phyloP scores from a whole-genome alignment of 192 early-diverging fungal genomes.

The Dissophora ornata region DNA sequence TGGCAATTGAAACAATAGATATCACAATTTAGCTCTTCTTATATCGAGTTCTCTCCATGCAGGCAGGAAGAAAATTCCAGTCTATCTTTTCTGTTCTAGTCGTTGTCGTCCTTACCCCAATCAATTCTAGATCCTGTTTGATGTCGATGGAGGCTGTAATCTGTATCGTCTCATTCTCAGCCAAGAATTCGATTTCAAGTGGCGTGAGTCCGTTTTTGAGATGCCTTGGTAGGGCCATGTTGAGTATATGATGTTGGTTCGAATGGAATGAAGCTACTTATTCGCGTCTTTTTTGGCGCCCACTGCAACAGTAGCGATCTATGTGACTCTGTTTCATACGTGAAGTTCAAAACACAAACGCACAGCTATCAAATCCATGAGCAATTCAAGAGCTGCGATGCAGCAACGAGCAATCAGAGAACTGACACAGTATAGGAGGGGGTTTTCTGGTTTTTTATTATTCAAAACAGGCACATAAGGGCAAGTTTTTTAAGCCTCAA shows the following conservation, averaged over 20 bases:
- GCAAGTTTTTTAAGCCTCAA: slow-evolving; percentile 49
- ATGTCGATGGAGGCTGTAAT: slow-evolving; percentile 77
- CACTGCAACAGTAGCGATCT: background rate
- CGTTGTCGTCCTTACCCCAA: slow-evolving; percentile 48
- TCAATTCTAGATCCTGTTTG: slow-evolving; percentile 78
- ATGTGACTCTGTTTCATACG: slow-evolving; percentile 1
- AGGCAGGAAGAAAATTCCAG: no score
- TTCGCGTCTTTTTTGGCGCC: background rate
- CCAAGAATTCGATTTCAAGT: slow-evolving; percentile 88
- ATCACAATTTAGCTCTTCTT: no score
- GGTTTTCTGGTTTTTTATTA: slow-evolving; percentile 9
- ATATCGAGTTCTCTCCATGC: no score
- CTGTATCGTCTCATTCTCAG: slow-evolving; percentile 78
- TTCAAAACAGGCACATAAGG: slow-evolving; percentile 33
- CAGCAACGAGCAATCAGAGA: background rate
- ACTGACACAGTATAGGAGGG: slow-evolving; percentile 1
- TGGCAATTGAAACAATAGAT: no score
- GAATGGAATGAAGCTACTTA: background rate
- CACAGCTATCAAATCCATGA: no score
- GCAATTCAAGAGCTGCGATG: no score
- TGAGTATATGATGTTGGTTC: background rate
- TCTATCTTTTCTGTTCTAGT: background rate
- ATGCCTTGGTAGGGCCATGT: slow-evolving; percentile 59
- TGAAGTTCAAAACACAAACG: no score
- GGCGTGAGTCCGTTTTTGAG: slow-evolving; percentile 72